These are phyloP conservation scores for Aureobasidium lini DNA, from an alignment of 2,329 filamentous ascomycete genomes.

Conservation along the genomic window DNA sequence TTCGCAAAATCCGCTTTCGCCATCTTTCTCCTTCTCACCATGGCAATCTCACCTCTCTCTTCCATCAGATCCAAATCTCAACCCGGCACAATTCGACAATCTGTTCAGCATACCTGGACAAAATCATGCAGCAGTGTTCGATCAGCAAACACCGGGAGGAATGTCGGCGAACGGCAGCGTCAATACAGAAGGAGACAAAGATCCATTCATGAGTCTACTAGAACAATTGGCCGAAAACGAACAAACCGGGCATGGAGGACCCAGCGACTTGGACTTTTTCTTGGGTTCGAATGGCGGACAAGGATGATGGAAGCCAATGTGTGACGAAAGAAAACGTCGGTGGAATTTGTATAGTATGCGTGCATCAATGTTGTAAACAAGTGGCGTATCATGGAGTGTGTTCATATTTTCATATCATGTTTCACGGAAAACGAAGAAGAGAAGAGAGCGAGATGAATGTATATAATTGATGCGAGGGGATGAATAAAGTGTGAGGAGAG, in stretches of 20 bases:
- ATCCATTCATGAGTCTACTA: constrained; percentile 70
- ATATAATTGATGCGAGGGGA: neutral
- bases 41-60: constrained; percentile 16
- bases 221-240: constrained; percentile 82
- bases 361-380: neutral
- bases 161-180: constrained; percentile 33
- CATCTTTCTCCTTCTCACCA: constrained; percentile 31
- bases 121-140: constrained; percentile 17
- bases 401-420: too few relatives aligned
- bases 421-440: neutral
- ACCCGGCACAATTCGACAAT: constrained; percentile 17
- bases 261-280: constrained; percentile 73
- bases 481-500: neutral
- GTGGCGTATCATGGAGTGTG: neutral
- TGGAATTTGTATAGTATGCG: neutral
- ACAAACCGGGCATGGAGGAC: constrained; percentile 53
- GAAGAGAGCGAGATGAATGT: neutral
- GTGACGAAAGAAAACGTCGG: neutral
- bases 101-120: constrained; percentile 18
- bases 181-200: constrained; percentile 54
- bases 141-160: constrained; percentile 38
- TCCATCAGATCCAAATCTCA: neutral
- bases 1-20: constrained; percentile 32
- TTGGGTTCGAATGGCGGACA: constrained; percentile 29
- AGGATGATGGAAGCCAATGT: neutral